These are phyloP conservation scores for Corymbia calophylla DNA, from an alignment of 441 rosid species.

Conservation along the genomic window DNA sequence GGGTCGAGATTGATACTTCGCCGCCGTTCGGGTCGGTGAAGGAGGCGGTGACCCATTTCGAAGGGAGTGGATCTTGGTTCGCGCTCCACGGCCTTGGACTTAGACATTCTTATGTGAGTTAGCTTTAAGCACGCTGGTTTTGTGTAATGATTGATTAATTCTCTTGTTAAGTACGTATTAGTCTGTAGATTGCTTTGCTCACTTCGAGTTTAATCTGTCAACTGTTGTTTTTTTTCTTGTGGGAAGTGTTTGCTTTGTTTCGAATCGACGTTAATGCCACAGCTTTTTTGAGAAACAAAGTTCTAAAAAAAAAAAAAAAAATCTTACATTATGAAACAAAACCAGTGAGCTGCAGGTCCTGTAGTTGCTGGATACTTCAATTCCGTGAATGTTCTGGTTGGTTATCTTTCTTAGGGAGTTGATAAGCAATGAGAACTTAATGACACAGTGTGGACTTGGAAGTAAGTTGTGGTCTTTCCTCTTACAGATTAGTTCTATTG, in stretches of 20 bases:
- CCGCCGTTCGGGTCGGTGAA: slow-evolving; percentile 86
- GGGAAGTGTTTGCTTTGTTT: not conserved
- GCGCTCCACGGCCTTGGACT: slow-evolving; percentile 46
- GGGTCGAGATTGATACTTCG: slow-evolving; percentile 92
- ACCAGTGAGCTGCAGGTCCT: not conserved
- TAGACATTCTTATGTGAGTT: slow-evolving; percentile 31
- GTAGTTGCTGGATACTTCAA: not conserved
- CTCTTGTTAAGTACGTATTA: not conserved
- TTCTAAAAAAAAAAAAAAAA: not conserved
- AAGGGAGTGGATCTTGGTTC: slow-evolving; percentile 78
- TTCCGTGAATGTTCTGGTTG: not conserved
- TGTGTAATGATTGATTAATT: not conserved
- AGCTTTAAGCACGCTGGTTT: not conserved
- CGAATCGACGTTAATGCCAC: not conserved
- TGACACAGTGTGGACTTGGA: not conserved
- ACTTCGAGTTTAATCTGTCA: not conserved
- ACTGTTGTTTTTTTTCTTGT: not conserved
- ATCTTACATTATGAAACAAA: not conserved
- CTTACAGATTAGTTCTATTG: not conserved
- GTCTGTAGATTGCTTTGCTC: not conserved
- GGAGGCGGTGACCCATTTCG: slow-evolving; percentile 86
- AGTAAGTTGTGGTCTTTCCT: not conserved
- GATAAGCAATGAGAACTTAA: not conserved
- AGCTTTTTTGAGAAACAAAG: not conserved
- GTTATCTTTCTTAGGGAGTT: not conserved